Evolutionary conservation across 1,284 basidiomycete genomes (phyloP).

Genomic region (Malassezia sp.): DNA sequence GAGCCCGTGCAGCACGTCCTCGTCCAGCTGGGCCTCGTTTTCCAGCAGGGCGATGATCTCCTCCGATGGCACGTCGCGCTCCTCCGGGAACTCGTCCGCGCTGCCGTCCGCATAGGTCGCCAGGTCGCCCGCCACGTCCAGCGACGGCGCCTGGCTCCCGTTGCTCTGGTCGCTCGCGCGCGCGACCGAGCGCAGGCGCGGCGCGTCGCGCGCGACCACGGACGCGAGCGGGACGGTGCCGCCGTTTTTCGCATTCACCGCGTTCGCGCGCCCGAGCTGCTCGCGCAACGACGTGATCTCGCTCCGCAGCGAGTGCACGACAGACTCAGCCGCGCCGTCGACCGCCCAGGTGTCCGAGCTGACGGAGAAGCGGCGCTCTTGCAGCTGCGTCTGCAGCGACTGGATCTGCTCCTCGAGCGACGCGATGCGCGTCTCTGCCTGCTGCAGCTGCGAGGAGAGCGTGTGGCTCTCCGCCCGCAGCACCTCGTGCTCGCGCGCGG

Average conservation of each 20-base stretch:
- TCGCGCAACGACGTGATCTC: slow-evolving; percentile 85
- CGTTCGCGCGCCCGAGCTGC: slow-evolving; percentile 85
- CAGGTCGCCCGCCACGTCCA: not conserved
- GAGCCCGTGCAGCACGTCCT: slow-evolving; percentile 83
- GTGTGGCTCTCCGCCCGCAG: slow-evolving; percentile 66
- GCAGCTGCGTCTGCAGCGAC: slow-evolving; percentile 58
- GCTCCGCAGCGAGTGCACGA: slow-evolving; percentile 67
- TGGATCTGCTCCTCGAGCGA: slow-evolving; percentile 78
- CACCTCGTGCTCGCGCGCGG: slow-evolving; percentile 64
- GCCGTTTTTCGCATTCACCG: slow-evolving; percentile 49
- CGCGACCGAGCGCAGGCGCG: not conserved
- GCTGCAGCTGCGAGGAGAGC: slow-evolving; percentile 69
- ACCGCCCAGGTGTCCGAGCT: no score
- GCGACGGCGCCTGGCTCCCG: not conserved
- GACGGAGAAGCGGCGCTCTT: no score
- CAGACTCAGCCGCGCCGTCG: slow-evolving; percentile 14
- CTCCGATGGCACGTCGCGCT: slow-evolving; percentile 72
- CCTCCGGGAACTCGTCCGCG: slow-evolving; percentile 16
- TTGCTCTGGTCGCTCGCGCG: not conserved
- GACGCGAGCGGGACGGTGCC: slow-evolving; percentile 26
- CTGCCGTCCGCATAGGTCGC: not conserved
- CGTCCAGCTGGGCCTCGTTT: slow-evolving; percentile 78
- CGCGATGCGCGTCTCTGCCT: slow-evolving; percentile 60
- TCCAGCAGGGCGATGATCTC: slow-evolving; percentile 91
- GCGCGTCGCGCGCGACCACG: not conserved